Conservation (phyloP, 83 land plant genomes). For the Picea mariana region DNA sequence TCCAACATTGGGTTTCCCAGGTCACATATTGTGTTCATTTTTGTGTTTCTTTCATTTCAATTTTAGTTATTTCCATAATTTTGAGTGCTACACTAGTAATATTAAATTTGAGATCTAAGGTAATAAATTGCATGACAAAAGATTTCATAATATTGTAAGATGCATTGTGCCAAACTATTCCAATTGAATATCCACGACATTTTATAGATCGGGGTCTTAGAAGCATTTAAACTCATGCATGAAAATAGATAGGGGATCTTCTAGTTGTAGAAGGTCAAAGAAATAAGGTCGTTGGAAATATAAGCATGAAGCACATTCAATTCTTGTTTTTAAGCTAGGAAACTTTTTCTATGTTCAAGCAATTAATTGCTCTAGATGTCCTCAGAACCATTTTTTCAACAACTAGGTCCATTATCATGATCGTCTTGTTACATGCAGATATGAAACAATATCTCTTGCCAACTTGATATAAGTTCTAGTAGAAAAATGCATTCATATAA, state of each 20-base stretch:
- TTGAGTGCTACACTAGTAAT: no score
- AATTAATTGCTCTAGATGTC: constrained; percentile 76
- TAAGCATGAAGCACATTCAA: constrained; percentile 82
- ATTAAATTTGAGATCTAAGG: no score
- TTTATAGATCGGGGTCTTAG: constrained; percentile 21
- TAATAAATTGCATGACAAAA: no score
- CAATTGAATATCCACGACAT: no score
- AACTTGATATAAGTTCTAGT: constrained; percentile 68
- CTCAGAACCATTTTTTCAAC: constrained; percentile 41
- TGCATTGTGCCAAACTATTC: no score
- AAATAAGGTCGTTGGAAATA: constrained; percentile 67
- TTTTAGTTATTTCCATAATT: no score
- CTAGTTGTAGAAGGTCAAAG: constrained; percentile 71
- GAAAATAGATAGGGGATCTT: constrained; percentile 76
- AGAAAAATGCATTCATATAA: constrained; percentile 55
- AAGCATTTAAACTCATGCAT: constrained; percentile 81
- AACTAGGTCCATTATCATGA: constrained; percentile 26
- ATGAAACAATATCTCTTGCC: constrained; percentile 43
- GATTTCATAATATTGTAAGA: no score
- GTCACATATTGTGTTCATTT: no score
- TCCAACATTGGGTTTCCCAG: no score
- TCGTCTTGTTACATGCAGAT: constrained; percentile 69
- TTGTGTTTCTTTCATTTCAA: no score
- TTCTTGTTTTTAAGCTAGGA: constrained; percentile 72
- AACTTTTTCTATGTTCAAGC: constrained; percentile 73